Evolutionary conservation across 2,329 filamentous ascomycete genomes (phyloP).

Genomic region (Chaetomium strumarium): DNA sequence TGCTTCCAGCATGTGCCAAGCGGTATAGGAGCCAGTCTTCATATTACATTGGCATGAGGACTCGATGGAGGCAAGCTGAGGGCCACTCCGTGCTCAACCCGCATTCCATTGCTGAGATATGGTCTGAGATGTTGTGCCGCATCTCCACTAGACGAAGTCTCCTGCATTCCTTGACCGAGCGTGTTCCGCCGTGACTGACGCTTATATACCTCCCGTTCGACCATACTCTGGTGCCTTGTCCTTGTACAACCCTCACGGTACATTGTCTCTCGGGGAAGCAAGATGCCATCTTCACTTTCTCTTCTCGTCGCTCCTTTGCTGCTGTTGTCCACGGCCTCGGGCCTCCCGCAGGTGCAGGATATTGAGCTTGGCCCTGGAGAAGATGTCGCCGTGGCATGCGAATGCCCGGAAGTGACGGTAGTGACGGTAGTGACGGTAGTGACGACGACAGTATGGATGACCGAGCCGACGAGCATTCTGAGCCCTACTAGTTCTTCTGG

Average conservation of each 20-base stretch:
- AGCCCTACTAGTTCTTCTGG: too few relatives aligned
- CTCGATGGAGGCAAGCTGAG: background rate
- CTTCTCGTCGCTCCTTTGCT: slow-evolving; percentile 22
- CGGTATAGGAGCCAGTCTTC: background rate
- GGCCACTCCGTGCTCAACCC: background rate
- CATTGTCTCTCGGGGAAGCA: background rate
- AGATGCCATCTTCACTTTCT: slow-evolving; percentile 18
- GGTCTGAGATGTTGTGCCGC: slow-evolving; percentile 23
- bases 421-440: background rate
- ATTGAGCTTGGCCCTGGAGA: slow-evolving; percentile 9
- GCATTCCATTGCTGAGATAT: slow-evolving; percentile 21
- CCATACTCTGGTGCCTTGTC: background rate
- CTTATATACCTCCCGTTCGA: slow-evolving; percentile 2
- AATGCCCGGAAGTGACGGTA: background rate
- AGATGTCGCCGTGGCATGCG: slow-evolving; percentile 13
- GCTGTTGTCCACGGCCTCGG: slow-evolving; percentile 11
- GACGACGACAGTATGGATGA: background rate
- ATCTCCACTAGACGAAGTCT: slow-evolving; percentile 11
- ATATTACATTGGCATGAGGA: too few relatives aligned
- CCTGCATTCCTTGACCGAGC: slow-evolving; percentile 20
- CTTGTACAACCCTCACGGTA: slow-evolving; percentile 17
- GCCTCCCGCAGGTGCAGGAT: slow-evolving; percentile 7
- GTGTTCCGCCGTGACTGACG: background rate
- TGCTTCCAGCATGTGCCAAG: background rate
- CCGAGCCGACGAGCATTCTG: background rate